phyloP scores from a whole-genome alignment of 371 early-diverging fungal genomes.

The Saksenaea oblongispora region DNA sequence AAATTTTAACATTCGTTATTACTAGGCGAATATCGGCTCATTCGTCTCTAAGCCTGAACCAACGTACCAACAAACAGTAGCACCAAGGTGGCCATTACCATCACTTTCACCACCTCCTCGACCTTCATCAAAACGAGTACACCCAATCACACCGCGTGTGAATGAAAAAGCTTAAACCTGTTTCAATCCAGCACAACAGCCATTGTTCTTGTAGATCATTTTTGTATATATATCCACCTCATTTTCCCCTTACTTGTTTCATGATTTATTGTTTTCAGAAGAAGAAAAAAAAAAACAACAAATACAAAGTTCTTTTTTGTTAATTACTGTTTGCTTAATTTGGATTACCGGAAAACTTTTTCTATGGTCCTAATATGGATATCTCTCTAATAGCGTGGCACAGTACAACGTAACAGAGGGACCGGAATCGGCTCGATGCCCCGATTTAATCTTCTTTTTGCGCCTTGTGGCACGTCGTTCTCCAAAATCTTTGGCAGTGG shows the following conservation, averaged over 20 bases:
- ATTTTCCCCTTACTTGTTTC: not conserved
- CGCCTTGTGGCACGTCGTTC: constrained; percentile 17
- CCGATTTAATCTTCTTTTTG: constrained; percentile 23
- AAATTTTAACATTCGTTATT: not conserved
- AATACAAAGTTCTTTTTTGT: constrained; percentile 3
- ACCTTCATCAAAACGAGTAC: not conserved
- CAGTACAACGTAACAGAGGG: not conserved
- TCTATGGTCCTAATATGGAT: not conserved
- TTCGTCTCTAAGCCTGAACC: not conserved
- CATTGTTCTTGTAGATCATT: constrained; percentile 6
- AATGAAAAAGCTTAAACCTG: not conserved
- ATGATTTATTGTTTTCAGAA: constrained; percentile 3
- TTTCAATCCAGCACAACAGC: not conserved
- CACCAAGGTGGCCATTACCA: not conserved
- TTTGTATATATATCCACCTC: not conserved
- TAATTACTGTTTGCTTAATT: constrained; percentile 1
- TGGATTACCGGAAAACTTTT: not conserved
- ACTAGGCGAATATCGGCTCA: not conserved
- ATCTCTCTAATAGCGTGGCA: constrained; percentile 5
- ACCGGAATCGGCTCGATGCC: constrained; percentile 1
- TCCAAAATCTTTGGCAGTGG: constrained; percentile 56
- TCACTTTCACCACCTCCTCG: not conserved
- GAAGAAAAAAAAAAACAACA: not conserved
- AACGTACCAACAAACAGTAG: not conserved
- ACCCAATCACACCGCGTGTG: not conserved